Evolutionary conservation across 768 basidiomycete genomes (phyloP).

Genomic region (Mycena belliarum): DNA sequence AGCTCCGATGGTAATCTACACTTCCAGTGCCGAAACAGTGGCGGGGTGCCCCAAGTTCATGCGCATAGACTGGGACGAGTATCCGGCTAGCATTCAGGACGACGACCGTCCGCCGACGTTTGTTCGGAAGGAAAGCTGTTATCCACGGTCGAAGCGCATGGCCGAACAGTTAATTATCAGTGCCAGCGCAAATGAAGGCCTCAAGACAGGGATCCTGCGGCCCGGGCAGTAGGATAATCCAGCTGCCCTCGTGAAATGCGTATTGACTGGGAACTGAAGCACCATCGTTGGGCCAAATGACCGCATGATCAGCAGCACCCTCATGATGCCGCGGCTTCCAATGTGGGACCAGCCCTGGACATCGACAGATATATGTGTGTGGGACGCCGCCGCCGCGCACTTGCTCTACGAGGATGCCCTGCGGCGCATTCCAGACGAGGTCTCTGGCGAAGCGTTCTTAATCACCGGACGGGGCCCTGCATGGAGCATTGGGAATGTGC

Average conservation of each 20-base stretch:
- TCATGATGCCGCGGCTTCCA: slow-evolving; percentile 32
- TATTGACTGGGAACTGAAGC: slow-evolving; percentile 16
- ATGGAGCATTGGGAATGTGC: slow-evolving; percentile 31
- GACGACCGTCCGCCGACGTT: slow-evolving; percentile 49
- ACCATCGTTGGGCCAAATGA: slow-evolving; percentile 38
- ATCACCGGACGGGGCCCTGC: slow-evolving; percentile 34
- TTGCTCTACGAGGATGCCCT: slow-evolving; percentile 33
- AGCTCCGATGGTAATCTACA: slow-evolving; percentile 44
- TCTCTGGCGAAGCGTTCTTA: slow-evolving; percentile 34
- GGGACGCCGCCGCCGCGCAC: slow-evolving; percentile 39
- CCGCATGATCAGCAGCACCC: slow-evolving; percentile 30
- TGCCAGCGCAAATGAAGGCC: slow-evolving; percentile 47
- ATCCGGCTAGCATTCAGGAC: slow-evolving; percentile 37
- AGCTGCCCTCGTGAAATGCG: neutral
- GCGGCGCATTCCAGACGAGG: slow-evolving; percentile 24
- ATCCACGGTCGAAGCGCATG: slow-evolving; percentile 54
- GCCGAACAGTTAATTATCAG: slow-evolving; percentile 56
- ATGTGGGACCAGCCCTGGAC: slow-evolving; percentile 33
- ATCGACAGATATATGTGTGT: slow-evolving; percentile 33
- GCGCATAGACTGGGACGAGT: slow-evolving; percentile 28
- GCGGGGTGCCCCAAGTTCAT: slow-evolving; percentile 40
- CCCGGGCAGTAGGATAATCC: slow-evolving; percentile 37
- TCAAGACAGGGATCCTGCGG: slow-evolving; percentile 44
- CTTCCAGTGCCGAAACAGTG: slow-evolving; percentile 43
- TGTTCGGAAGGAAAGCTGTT: slow-evolving; percentile 41